Percentiles rank a stretch among this genome's conserved stretches.
These are phyloP conservation scores for Chalciporus sphaerocephalus DNA, from an alignment of 768 basidiomycete species.

Conservation along the genomic window DNA sequence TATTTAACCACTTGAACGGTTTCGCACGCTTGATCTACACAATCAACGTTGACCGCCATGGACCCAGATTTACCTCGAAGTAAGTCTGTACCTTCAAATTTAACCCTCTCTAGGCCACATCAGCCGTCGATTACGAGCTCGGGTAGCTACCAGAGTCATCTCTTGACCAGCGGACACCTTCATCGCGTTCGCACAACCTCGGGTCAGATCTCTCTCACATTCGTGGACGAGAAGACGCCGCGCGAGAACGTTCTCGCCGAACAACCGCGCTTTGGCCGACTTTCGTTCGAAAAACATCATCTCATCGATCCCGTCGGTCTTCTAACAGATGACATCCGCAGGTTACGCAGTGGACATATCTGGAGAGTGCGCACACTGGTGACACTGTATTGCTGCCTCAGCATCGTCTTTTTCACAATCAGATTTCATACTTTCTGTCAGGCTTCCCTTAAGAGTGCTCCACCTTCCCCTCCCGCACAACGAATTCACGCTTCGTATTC, in stretches of 20 bases:
- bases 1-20: too few species aligned
- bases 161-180: slow-evolving; percentile 40
- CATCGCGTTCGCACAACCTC: slow-evolving; percentile 36
- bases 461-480: neutral
- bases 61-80: slow-evolving; percentile 18
- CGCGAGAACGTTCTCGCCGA: slow-evolving; percentile 19
- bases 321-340: slow-evolving; percentile 25
- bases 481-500: neutral
- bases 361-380: slow-evolving; percentile 32
- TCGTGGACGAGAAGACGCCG: neutral
- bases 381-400: slow-evolving; percentile 39
- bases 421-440: slow-evolving; percentile 18
- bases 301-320: slow-evolving; percentile 21
- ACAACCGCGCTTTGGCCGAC: slow-evolving; percentile 13
- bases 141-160: slow-evolving; percentile 44
- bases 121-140: slow-evolving; percentile 30
- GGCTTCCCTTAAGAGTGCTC: slow-evolving; percentile 1
- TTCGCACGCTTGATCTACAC: too few species aligned
- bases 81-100: slow-evolving; percentile 24
- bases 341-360: slow-evolving; percentile 20
- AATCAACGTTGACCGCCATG: slow-evolving; percentile 11
- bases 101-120: slow-evolving; percentile 14
- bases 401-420: slow-evolving; percentile 37
- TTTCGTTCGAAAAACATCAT: slow-evolving; percentile 28
- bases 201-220: slow-evolving; percentile 16